A percentile compares a stretch with the other conserved stretches of the same genome.
phyloP scores from a whole-genome alignment of 169 alveolate species.

The Plasmodium malariae region DNA sequence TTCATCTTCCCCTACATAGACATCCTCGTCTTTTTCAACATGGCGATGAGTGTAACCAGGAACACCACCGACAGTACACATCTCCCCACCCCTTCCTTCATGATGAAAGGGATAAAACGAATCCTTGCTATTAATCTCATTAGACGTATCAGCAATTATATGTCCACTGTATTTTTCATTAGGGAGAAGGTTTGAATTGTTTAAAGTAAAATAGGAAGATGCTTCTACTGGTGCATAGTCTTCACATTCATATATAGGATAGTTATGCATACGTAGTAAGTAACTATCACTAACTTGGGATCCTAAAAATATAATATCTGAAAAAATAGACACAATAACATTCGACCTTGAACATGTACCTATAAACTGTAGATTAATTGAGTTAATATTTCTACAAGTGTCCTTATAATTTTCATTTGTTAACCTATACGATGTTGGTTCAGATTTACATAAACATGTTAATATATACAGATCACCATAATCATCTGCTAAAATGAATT shows the following conservation, averaged over 20 bases:
- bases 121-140: background rate
- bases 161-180: background rate
- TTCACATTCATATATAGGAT: conserved; percentile 27
- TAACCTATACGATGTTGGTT: background rate
- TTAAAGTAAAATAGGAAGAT: background rate
- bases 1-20: too few species aligned
- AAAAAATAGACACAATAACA: conserved; percentile 37
- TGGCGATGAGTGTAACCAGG: too few species aligned
- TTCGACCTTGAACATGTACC: conserved; percentile 71
- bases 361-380: conserved; percentile 46
- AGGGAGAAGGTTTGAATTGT: background rate
- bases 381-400: background rate
- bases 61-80: too few species aligned
- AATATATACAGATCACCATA: conserved; percentile 69
- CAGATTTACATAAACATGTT: conserved; percentile 5
- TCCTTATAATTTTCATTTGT: background rate
- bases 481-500: conserved; percentile 65
- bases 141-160: background rate
- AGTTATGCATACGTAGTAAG: conserved; percentile 48
- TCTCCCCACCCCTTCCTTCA: background rate
- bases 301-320: conserved; percentile 63
- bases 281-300: conserved; percentile 74
- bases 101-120: background rate
- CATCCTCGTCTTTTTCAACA: too few species aligned
- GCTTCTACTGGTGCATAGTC: conserved; percentile 39